Evolutionary conservation across 176 grass and related monocot genomes (phyloP).

Genomic region (Zea mays): DNA sequence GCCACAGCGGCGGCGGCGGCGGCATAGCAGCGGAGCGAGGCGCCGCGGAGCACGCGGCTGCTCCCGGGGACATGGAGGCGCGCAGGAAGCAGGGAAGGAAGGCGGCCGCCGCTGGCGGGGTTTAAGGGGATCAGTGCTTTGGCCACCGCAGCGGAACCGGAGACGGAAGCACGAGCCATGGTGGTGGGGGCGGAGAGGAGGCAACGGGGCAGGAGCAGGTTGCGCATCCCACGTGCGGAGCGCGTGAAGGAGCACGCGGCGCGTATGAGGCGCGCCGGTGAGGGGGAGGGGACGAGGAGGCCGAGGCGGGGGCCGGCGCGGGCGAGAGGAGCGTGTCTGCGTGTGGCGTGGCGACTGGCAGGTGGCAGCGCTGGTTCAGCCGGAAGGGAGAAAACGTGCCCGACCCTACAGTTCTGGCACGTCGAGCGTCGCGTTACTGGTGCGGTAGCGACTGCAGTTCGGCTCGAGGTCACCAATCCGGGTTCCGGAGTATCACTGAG

Average conservation of each 20-base stretch:
- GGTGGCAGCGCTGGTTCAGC: background rate
- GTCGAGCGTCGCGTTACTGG: background rate
- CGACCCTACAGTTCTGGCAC: background rate
- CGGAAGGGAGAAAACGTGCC: background rate
- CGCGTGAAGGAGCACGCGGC: background rate
- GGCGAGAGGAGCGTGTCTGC: background rate
- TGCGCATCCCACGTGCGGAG: conserved; percentile 42
- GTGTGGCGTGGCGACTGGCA: background rate
- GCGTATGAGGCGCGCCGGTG: background rate
- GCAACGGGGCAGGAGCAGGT: conserved; percentile 28
- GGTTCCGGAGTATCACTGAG: no score
- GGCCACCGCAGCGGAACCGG: conserved; percentile 32
- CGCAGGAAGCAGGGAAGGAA: conserved; percentile 25
- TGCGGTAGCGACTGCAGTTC: background rate
- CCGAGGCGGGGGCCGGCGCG: background rate
- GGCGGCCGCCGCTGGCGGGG: conserved; percentile 20
- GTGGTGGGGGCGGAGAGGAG: conserved; percentile 25
- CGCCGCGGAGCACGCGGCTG: conserved; percentile 15
- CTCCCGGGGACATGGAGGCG: conserved; percentile 10
- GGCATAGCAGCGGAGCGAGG: conserved; percentile 67
- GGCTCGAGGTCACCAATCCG: no score
- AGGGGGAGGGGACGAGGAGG: background rate
- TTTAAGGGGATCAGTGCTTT: conserved; percentile 43
- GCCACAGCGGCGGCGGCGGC: conserved; percentile 44
- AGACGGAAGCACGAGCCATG: conserved; percentile 44